Base-by-base conservation (phyloP, 2,329 filamentous ascomycete species). In the Colletotrichum trifolii region DNA sequence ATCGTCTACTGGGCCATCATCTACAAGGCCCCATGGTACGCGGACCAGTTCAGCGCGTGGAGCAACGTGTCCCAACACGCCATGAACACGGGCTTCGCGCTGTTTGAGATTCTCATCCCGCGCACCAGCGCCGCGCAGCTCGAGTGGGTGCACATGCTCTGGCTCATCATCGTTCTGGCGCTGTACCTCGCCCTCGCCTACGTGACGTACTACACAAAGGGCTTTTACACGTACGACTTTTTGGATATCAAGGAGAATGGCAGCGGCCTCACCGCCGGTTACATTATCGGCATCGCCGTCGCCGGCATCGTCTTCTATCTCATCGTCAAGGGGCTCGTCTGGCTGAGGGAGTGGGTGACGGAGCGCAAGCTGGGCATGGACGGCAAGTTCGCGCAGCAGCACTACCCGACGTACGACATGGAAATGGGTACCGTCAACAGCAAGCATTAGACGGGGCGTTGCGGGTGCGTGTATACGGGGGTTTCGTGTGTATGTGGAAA, bases 211-310 rank as follows among this genome's bases (percentile, higher is more conserved):
- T 87, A 86, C 5, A 89, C 88, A 0, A 82, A 93, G 75, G 86
- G 86, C 3, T 92, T 90, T 74, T 96, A 94, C 75, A 85, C 91
- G 0, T 97, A 97, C 78, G 75, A 72, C 63, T 97, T 97, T 78
- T 84, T 97, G n/a, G 84, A 97, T 74, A 83, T 88, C 2, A 60
- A 54, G 13, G 72, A 75, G 15, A 76, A 85, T 54, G 82, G 83
- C 13, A 74, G 82, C 35, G 84, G 82, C 0, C 78, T 82, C 7
- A 87, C 94, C 4, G 86, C 87, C 1, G 91, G 80, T 2, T 92
- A 91, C 72, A 85, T 87, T 54, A 77, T 92, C 54, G 85, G 84
- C 8, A 87, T 90, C 52, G 77, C 84, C 3, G 80, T 80, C 0
- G 86, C 78, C 7, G 82, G 83, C 15, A 68, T 85, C 40, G 69